A percentile compares a stretch with the other conserved stretches of the same genome.
Conservation (phyloP, 2,329 filamentous ascomycete genomes). For the Lachnellula cervina region DNA sequence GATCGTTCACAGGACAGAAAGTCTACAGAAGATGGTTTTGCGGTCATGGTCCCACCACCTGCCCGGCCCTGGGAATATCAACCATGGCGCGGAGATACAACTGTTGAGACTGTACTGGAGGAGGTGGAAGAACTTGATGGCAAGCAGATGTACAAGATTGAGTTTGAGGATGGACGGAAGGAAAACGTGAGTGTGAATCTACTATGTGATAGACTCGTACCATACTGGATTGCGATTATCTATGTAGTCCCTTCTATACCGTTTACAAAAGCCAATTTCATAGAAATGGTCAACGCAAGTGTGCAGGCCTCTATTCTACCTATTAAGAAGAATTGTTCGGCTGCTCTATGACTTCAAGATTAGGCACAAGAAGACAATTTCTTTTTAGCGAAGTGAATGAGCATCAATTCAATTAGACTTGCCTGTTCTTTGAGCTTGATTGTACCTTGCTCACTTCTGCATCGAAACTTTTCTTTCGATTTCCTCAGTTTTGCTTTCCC, state of each 20-base stretch:
- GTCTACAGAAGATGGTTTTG: constrained; percentile 14
- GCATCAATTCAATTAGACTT: not conserved
- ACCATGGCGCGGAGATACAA: constrained; percentile 23
- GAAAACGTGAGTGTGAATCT: constrained; percentile 27
- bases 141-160: constrained; percentile 25
- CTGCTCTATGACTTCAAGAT: not conserved
- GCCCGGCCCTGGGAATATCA: constrained; percentile 27
- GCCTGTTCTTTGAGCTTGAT: not conserved
- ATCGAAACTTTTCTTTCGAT: not conserved
- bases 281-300: not conserved
- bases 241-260: not conserved
- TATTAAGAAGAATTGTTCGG: not conserved
- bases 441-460: not conserved
- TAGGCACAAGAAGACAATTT: not conserved
- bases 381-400: not conserved
- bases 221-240: too few species aligned
- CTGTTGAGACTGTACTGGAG: constrained; percentile 28
- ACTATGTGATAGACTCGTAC: not conserved
- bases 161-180: constrained; percentile 30
- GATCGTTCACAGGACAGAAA: not conserved
- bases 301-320: not conserved
- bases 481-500: too few species aligned
- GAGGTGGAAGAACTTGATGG: constrained; percentile 19
- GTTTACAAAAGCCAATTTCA: not conserved
- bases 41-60: constrained; percentile 25